A percentile compares a stretch with the other conserved stretches of the same genome.
Evolutionary conservation across 169 alveolate species (phyloP).

Genomic region (Plasmodium reichenowi): DNA sequence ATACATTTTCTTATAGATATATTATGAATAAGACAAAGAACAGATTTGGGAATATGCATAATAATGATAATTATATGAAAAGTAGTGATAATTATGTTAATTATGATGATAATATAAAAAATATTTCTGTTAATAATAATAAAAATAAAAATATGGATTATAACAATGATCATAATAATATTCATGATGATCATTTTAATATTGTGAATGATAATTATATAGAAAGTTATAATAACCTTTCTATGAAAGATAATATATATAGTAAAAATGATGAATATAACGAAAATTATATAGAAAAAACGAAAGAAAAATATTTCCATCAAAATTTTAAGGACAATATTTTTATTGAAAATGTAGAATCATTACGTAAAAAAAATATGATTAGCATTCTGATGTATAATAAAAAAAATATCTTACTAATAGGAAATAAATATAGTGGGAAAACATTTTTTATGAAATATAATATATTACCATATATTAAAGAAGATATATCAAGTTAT

Average conservation of each 20-base stretch:
- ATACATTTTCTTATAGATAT: conserved; percentile 43
- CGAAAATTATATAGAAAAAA: conserved; percentile 37
- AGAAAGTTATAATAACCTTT: conserved; percentile 43
- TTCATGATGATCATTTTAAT: conserved; percentile 16
- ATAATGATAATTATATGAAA: conserved; percentile 19
- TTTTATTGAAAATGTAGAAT: conserved; percentile 76
- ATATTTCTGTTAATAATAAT: not conserved
- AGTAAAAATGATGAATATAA: conserved; percentile 29
- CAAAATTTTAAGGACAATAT: conserved; percentile 62
- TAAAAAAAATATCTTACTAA: conserved; percentile 57
- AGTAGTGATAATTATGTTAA: conserved; percentile 32
- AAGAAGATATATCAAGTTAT: conserved; percentile 69
- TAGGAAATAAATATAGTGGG: conserved; percentile 76
- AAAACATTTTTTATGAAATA: conserved; percentile 76
- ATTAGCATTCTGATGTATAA: conserved; percentile 68
- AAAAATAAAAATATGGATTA: not conserved
- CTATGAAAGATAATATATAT: conserved; percentile 39
- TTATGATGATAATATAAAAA: conserved; percentile 11
- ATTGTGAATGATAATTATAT: conserved; percentile 31
- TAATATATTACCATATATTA: conserved; percentile 64
- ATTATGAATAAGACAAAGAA: conserved; percentile 24
- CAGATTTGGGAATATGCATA: not conserved
- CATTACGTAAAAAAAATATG: conserved; percentile 68
- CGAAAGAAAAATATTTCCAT: conserved; percentile 65
- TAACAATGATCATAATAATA: too few relatives aligned